Conservation (phyloP, 306 rosid genomes). For the Lithocarpus polystachyus region DNA sequence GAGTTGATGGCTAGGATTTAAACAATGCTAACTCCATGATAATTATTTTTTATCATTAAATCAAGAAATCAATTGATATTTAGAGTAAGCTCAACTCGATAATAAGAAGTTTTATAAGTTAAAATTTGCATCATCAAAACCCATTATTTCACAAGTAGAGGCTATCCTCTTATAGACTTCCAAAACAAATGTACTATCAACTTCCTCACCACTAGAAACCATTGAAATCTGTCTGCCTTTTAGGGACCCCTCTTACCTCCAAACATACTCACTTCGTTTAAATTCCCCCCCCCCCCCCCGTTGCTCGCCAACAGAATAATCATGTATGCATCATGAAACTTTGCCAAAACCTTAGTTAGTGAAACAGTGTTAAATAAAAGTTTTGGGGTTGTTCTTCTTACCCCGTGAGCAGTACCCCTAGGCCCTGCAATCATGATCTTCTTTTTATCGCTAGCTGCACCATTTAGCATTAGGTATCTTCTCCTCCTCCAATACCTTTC, state of each 20-base stretch:
- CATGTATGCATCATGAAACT: constrained; percentile 28
- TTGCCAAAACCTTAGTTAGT: constrained; percentile 11
- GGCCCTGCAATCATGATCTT: constrained; percentile 23
- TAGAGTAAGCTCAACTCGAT: no score
- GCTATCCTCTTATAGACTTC: constrained; percentile 40
- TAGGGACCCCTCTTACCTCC: constrained; percentile 22
- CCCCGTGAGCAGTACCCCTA: not conserved
- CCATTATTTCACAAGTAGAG: constrained; percentile 16
- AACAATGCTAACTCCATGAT: no score
- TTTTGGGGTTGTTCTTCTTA: not conserved
- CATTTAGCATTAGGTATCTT: constrained; percentile 31
- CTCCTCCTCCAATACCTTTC: constrained; percentile 42
- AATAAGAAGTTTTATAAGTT: not conserved
- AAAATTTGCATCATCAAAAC: not conserved
- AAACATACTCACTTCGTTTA: constrained; percentile 20
- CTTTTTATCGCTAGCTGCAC: constrained; percentile 10
- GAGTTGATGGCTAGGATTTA: no score
- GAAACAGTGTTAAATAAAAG: constrained; percentile 2
- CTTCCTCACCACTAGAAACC: constrained; percentile 23
- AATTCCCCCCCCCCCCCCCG: not conserved
- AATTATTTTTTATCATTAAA: no score
- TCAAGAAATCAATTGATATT: no score
- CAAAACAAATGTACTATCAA: constrained; percentile 31
- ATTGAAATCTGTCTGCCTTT: constrained; percentile 19
- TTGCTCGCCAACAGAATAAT: constrained; percentile 31